Evolutionary conservation across 2,329 filamentous ascomycete genomes (phyloP), one percentile per base, ranked within the genome.

Genomic region (Neoscytalidium dimidiatum): DNA sequence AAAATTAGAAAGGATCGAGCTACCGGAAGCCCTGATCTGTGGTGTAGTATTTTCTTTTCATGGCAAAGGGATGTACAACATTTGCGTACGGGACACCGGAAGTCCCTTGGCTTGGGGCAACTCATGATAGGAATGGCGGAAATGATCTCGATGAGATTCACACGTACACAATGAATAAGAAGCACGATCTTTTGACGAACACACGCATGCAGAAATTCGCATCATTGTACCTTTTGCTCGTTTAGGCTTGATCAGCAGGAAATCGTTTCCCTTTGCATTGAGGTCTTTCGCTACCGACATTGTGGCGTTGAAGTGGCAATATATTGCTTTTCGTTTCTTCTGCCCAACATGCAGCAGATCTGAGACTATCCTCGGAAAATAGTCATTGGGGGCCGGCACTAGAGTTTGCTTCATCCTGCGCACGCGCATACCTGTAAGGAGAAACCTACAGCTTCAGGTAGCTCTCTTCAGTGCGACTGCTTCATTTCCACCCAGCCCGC

Each of bases 301-400:
- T n/a, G 56, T 60, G 56, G 56, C 41, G 56, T 31, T 8, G 41
- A 46, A 46, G 53, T 60, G 56, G 56, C 56, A 60, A 60, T 46
- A 60, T 60, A 60, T 60, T 31, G 56, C 33, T 60, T 31, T 43
- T 43, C 21, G 26, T 43, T 52, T 13, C 23, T 33, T 38, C 31
- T 38, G 51, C 28, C 21, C 33, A 56, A 56, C 8, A 33, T n/a
- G 38, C 38, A 17, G 9, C 38, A 3, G 14, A 11, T 28, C 53
- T 43, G 23, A 43, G 38, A 58, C 35, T 31, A 19, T 41, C 19
- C 17, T 58, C 53, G 52, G 52, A 21, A 26, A 29, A 44, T 29
- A 43, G 33, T 53, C 31, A 3, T 52, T 17, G 17, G 19, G n/a
- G 28, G 28, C 49, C n/a, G 49, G 28, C 26, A n/a, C 49, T 33